Percentiles rank a stretch among this genome's conserved stretches.
phyloP scores from a whole-genome alignment of 129 eudicot species.

The Flaveria sonorensis region DNA sequence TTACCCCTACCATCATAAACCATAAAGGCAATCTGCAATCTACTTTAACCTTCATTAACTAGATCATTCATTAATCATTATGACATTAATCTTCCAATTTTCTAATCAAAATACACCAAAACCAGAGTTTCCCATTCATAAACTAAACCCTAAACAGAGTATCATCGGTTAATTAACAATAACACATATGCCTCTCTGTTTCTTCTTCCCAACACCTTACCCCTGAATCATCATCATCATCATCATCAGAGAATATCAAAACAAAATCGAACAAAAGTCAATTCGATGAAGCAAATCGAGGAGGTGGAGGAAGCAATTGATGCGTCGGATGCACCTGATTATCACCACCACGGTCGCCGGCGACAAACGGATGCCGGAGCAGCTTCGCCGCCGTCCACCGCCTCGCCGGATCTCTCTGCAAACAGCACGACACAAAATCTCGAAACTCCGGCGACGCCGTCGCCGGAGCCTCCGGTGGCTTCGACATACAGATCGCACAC shows the following conservation, averaged over 20 bases:
- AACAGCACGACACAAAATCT: slow-evolving; percentile 63
- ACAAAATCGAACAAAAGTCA: too few species aligned
- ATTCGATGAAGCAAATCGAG: slow-evolving; percentile 23
- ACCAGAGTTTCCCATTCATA: too few species aligned
- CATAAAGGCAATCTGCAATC: slow-evolving; percentile 11
- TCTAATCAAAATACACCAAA: background rate
- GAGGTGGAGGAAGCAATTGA: slow-evolving; percentile 34
- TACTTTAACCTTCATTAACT: background rate
- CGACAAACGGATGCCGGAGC: slow-evolving; percentile 47
- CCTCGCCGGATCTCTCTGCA: slow-evolving; percentile 72
- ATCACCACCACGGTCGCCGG: slow-evolving; percentile 2
- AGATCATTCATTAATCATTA: background rate
- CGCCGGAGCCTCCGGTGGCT: slow-evolving; percentile 79
- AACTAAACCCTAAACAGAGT: too few species aligned
- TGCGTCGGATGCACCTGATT: slow-evolving; percentile 43
- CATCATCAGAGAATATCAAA: slow-evolving; percentile 20
- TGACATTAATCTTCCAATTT: background rate
- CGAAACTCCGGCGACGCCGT: slow-evolving; percentile 69
- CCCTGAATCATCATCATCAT: background rate
- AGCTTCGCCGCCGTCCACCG: slow-evolving; percentile 73
- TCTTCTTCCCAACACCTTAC: background rate
- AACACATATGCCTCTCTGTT: too few species aligned
- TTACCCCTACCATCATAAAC: slow-evolving; percentile 2
- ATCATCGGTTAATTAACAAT: too few species aligned
- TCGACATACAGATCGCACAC: slow-evolving; percentile 85